A percentile compares a stretch with the other conserved stretches of the same genome.
Evolutionary conservation across 2,329 filamentous ascomycete genomes (phyloP).

Genomic region (Colletotrichum lentis): DNA sequence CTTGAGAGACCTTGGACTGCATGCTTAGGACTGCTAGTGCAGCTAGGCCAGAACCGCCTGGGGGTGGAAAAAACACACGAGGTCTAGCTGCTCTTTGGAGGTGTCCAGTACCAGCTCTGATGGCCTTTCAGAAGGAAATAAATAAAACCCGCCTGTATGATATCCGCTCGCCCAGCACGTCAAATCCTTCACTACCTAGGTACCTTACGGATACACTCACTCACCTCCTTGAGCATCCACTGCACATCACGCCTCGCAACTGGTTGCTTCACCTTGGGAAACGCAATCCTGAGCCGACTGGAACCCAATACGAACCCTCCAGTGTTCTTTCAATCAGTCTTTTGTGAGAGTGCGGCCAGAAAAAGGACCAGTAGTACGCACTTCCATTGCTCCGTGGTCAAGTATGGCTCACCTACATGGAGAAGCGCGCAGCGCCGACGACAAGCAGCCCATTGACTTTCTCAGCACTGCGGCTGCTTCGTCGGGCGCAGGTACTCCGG

Average conservation of each 20-base stretch:
- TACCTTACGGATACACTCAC: no score
- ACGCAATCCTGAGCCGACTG: background rate
- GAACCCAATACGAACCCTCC: background rate
- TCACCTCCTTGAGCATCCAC: background rate
- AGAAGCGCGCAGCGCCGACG: conserved; percentile 46
- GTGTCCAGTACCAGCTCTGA: conserved; percentile 27
- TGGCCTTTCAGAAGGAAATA: background rate
- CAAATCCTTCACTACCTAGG: background rate
- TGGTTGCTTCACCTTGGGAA: background rate
- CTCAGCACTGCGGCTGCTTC: conserved; percentile 22
- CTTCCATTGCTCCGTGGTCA: conserved; percentile 60
- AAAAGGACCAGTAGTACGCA: conserved; percentile 60
- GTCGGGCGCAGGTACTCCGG: background rate
- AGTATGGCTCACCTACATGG: conserved; percentile 54
- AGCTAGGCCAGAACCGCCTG: conserved; percentile 10
- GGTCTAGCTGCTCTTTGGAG: background rate
- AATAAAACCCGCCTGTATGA: conserved; percentile 16
- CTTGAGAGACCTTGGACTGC: background rate
- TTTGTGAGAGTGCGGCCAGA: conserved; percentile 43
- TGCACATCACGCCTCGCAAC: background rate
- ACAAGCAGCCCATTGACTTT: conserved; percentile 42
- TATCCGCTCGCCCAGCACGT: conserved; percentile 19
- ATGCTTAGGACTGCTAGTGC: conserved; percentile 29
- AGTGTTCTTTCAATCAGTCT: background rate
- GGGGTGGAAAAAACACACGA: no score